Evolutionary conservation across 257 asterid genomes (phyloP), one percentile per base, ranked within the genome.

Genomic region (Thymus quinquecostatus): DNA sequence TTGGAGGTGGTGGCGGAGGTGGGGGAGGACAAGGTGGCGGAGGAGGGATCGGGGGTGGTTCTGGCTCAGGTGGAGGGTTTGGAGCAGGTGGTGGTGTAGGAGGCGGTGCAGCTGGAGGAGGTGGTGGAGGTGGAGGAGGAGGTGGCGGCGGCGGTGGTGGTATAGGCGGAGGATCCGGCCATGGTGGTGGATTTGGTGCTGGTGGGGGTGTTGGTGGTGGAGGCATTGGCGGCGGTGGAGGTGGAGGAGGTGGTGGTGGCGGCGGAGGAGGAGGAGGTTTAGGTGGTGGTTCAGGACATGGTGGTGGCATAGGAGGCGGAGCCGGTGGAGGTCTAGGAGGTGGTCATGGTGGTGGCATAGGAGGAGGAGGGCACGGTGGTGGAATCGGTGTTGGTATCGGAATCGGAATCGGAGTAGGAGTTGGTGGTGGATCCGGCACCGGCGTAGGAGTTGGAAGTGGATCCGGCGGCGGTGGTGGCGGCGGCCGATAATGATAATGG

Each of bases 261-360:
- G 82, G 81, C 0, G 85, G 82, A 0, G 82, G 82, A 1, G 81
- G 77, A 9, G 83, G 78, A 2, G 86, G 86, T 11, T 63, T 71
- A 34, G 86, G 83, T 21, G 83, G 83, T 38, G 83, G 86, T 1
- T 64, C 77, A 0, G 84, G 87, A 34, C 76, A 56, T 40, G 87
- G 86, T 1, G 83, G 75, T 5, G 85, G 86, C 1, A 41, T 69
- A 2, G 84, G 84, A 0, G 80, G 77, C 8, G 80, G 80, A 6
- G 72, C 43, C 2, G 80, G 80, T 29, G 82, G 79, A 1, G 82
- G 80, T 0, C 21, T 21, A 0, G 84, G 84, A 8, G 73, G 77
- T 2, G 82, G 80, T 0, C 36, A 40, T 0, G 84, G 84, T n/a
- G 75, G 79, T 1, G 83, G 82, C 2, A 30, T 54, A 1, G 84